Evolutionary conservation across 2,329 filamentous ascomycete genomes (phyloP).

Genomic region (Mollisiaceae sp.): DNA sequence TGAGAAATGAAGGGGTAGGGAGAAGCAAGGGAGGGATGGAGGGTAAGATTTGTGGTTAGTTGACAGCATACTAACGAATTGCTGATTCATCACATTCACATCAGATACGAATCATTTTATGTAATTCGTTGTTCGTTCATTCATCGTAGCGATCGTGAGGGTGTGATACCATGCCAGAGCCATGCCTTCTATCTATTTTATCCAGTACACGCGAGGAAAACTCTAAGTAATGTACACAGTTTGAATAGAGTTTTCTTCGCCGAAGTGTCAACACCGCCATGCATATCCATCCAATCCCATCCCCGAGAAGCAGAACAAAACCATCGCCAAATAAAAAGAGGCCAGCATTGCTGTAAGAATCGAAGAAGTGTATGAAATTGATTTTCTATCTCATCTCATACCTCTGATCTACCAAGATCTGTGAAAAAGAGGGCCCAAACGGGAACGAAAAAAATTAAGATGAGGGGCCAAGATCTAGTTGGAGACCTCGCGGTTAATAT

Average conservation of each 20-base stretch:
- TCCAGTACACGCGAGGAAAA: not conserved
- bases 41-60: too few relatives aligned
- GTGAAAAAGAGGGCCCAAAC: constrained; percentile 11
- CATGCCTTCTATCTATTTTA: constrained; percentile 4
- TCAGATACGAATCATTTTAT: not conserved
- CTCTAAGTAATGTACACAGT: constrained; percentile 8
- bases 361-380: constrained; percentile 4
- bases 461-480: constrained; percentile 7
- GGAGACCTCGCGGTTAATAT: constrained; percentile 13
- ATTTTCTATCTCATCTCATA: not conserved
- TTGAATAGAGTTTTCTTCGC: not conserved
- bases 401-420: not conserved
- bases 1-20: too few relatives aligned
- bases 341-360: constrained; percentile 7
- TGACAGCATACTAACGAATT: too few relatives aligned
- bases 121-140: not conserved
- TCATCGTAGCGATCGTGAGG: constrained; percentile 5
- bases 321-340: not conserved
- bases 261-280: not conserved
- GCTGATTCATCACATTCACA: not conserved
- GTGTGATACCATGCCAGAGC: not conserved
- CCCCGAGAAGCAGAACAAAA: not conserved
- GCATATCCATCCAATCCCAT: not conserved
- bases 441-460: constrained; percentile 14
- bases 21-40: too few relatives aligned